These are phyloP conservation scores for Primulina huaijiensis DNA, from an alignment of 257 asterid species.

Conservation along the genomic window DNA sequence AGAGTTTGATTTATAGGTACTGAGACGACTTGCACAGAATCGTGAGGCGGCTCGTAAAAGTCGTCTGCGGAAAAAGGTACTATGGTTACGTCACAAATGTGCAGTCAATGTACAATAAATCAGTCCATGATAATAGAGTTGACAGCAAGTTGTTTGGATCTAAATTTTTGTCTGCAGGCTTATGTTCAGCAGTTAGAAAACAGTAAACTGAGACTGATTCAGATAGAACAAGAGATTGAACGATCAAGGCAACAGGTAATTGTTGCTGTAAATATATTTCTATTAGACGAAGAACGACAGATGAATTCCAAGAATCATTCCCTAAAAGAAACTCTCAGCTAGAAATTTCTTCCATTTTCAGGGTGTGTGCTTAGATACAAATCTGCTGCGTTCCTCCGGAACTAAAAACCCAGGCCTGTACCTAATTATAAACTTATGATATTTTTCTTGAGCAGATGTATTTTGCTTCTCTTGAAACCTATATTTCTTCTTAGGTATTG, in stretches of 20 bases:
- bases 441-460: no score
- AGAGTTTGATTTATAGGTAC: constrained; percentile 42
- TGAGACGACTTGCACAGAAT: constrained; percentile 92
- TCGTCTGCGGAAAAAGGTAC: constrained; percentile 80
- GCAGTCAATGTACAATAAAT: not conserved
- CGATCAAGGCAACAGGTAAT: constrained; percentile 65
- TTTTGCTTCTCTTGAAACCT: no score
- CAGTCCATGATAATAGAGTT: no score
- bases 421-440: no score
- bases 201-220: constrained; percentile 66
- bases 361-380: constrained; percentile 55
- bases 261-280: no score
- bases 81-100: not conserved
- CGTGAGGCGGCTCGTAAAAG: constrained; percentile 98
- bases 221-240: constrained; percentile 86
- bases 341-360: constrained; percentile 25
- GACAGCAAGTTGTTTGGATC: not conserved
- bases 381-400: constrained; percentile 59
- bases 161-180: constrained; percentile 46
- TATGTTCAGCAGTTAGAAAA: constrained; percentile 91
- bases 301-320: no score
- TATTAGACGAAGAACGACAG: no score
- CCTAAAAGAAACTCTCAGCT: no score
- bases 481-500: constrained; percentile 32
- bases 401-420: constrained; percentile 62